Conservation (phyloP, 108 stramenopile species). For the Aurantiochytrium sp. region DNA sequence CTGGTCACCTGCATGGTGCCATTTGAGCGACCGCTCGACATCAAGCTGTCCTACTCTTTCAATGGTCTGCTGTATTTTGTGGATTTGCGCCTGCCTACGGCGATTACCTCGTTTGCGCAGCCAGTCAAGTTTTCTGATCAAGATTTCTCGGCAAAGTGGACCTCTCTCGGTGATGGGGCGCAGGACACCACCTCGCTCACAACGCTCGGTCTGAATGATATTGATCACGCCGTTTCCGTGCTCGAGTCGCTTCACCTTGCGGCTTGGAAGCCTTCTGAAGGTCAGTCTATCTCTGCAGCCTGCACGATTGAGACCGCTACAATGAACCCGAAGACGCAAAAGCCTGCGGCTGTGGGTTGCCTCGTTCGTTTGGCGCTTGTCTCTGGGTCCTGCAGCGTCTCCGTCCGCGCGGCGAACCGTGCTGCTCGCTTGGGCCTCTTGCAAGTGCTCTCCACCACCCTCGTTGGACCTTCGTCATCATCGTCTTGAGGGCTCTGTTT, state of each 20-base stretch:
- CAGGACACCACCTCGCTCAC: neutral
- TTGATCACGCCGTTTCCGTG: neutral
- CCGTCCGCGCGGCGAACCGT: neutral
- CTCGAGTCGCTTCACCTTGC: neutral
- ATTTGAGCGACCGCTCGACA: neutral
- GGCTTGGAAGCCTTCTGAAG: neutral
- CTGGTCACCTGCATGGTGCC: neutral
- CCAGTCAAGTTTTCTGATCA: neutral
- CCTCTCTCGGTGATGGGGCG: neutral
- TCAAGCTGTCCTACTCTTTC: neutral
- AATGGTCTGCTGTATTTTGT: neutral
- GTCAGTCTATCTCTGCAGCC: neutral
- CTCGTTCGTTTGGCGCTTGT: neutral
- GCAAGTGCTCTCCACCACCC: neutral
- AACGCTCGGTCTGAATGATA: neutral
- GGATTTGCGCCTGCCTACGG: neutral
- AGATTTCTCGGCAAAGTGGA: neutral
- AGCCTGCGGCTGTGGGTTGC: neutral
- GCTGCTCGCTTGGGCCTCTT: neutral
- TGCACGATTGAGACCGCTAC: neutral
- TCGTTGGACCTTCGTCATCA: neutral
- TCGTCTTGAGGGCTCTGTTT: too few species aligned
- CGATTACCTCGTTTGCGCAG: neutral
- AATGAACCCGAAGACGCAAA: neutral
- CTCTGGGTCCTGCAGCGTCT: neutral